A percentile compares a stretch with the other conserved stretches of the same genome.
Evolutionary conservation across 2,329 filamentous ascomycete genomes (phyloP).

Genomic region (Cercospora sp.): DNA sequence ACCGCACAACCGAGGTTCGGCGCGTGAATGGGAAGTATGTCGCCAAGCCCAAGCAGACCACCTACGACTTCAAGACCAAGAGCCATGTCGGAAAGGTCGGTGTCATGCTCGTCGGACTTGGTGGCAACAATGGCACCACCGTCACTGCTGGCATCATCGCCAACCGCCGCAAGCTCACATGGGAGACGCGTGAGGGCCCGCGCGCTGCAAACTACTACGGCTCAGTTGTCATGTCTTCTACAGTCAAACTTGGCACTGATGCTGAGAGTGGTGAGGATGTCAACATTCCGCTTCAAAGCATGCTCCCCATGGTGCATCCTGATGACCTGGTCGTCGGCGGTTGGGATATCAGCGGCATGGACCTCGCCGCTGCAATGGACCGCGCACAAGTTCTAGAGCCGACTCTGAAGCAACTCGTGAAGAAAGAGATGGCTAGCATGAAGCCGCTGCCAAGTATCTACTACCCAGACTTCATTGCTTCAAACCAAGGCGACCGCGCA

Average conservation of each 20-base stretch:
- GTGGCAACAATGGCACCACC: constrained; percentile 97
- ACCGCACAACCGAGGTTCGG: constrained; percentile 86
- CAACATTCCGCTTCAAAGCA: constrained; percentile 92
- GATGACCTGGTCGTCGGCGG: constrained; percentile 94
- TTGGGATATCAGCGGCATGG: constrained; percentile 94
- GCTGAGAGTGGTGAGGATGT: constrained; percentile 81
- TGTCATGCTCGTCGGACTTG: constrained; percentile 96
- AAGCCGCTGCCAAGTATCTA: constrained; percentile 91
- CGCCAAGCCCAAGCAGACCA: constrained; percentile 81
- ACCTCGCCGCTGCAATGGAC: constrained; percentile 90
- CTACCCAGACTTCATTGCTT: constrained; percentile 98
- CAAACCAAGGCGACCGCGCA: constrained; percentile 95
- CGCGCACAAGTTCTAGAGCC: constrained; percentile 93
- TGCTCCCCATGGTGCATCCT: constrained; percentile 87
- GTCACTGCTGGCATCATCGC: constrained; percentile 96
- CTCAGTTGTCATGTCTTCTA: constrained; percentile 95
- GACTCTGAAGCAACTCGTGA: constrained; percentile 83
- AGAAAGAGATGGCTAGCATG: constrained; percentile 90
- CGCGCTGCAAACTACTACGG: constrained; percentile 95
- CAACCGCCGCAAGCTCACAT: constrained; percentile 81
- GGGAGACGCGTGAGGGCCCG: constrained; percentile 90
- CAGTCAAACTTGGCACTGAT: constrained; percentile 92
- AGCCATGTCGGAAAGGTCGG: constrained; percentile 90
- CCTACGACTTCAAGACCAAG: constrained; percentile 97
- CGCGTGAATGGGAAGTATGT: constrained; percentile 73